Evolutionary conservation across 2,329 filamentous ascomycete species (phyloP), one percentile per base, ranked within the genome.

Genomic region (Leptographium radiaticola): DNA sequence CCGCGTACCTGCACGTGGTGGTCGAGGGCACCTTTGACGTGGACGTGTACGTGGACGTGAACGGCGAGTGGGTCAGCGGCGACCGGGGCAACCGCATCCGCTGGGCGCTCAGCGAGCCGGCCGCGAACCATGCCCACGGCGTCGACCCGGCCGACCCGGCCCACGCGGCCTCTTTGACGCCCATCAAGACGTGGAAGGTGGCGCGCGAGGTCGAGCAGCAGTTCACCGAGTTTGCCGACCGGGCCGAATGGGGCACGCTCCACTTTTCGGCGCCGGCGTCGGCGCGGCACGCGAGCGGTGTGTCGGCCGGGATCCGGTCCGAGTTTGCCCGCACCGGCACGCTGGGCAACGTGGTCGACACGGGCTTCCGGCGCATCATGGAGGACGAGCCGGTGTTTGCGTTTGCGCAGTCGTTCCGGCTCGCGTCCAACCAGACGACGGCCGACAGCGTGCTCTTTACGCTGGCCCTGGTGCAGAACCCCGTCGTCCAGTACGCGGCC

Each of bases 1-100:
- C 87, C 12, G 83, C 84, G 31, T 94, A 94, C 65, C 64, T 94
- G 57, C 85, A 80, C 7, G 74, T 91, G 43, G 69, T 82, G 62
- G 85, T 86, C 13, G 75, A 82, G 56, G 87, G 87, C 6, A 73
- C 72, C 58, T 78, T 83, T 51, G 73, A 83, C 57, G 69, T 87
- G 13, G 76, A 81, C 62, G 63, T 84, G 49, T 87, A 86, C 61
- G 68, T 84, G 56, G 84, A 87, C 62, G 60, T 86, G 53, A 86
- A 87, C 61, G 84, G 84, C 9, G 82, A 89, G 63, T 95, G 88
- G 87, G 84, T 89, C 56, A 93, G 84, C 62, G 87, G 87, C 18
- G 77, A 89, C 59, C 72, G 81, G 50, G 80, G 76, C 38, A 87
- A 77, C 60, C 71, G 76, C 52, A 85, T 94, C 53, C 73, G 77